phyloP scores from a whole-genome alignment of 2,329 filamentous ascomycete genomes.

The Sporothrix humicola region DNA sequence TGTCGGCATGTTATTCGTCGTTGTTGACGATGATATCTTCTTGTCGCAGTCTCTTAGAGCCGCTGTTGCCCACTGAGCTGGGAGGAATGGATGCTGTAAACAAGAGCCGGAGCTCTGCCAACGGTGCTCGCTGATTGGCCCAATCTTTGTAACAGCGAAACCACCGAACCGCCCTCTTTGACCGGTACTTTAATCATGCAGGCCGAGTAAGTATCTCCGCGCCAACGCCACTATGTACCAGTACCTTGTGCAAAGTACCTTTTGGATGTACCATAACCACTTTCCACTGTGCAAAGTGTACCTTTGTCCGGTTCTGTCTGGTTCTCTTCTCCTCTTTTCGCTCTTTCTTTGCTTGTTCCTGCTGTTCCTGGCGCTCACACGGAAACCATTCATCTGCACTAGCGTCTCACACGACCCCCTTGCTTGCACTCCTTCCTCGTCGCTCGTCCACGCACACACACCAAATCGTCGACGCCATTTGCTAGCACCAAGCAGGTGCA shows the following conservation, averaged over 20 bases:
- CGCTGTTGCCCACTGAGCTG: neutral
- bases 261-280: slow-evolving; percentile 28
- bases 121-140: slow-evolving; percentile 23
- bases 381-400: slow-evolving; percentile 31
- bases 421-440: slow-evolving; percentile 40
- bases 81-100: slow-evolving; percentile 22
- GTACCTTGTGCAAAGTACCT: slow-evolving; percentile 44
- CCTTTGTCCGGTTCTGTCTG: neutral
- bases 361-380: slow-evolving; percentile 29
- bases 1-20: too few species aligned
- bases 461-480: too few species aligned
- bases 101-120: slow-evolving; percentile 9
- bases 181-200: slow-evolving; percentile 43
- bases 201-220: slow-evolving; percentile 41
- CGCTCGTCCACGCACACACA: slow-evolving; percentile 31
- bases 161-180: slow-evolving; percentile 23
- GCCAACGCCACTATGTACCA: slow-evolving; percentile 42
- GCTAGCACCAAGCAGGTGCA: too few species aligned
- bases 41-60: neutral
- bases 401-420: slow-evolving; percentile 39
- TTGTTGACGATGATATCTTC: neutral
- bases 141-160: slow-evolving; percentile 10
- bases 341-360: neutral
- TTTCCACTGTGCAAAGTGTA: slow-evolving; percentile 26
- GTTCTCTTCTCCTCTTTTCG: slow-evolving; percentile 25